Base-by-base conservation (phyloP, 2,329 filamentous ascomycete species). In the Rhexocercosporidium sp. region DNA sequence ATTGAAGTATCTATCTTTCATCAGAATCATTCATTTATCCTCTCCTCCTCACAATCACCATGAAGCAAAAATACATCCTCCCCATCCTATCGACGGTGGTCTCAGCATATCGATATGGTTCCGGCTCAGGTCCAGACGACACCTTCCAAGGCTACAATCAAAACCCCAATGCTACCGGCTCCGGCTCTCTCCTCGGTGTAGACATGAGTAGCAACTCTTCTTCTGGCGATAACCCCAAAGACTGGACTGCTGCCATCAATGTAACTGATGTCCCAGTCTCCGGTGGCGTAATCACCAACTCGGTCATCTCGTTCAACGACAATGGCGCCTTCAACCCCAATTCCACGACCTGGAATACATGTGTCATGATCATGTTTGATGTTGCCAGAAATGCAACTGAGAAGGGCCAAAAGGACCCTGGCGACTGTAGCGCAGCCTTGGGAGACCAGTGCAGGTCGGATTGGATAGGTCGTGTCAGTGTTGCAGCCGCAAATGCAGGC, bases 91-190 rank as follows among this genome's bases (percentile, higher is more conserved):
- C n/a, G n/a, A n/a, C n/a, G n/a, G n/a, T n/a, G n/a, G n/a, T n/a
- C n/a, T n/a, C n/a, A n/a, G n/a, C n/a, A n/a, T n/a, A n/a, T n/a
- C n/a, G n/a, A n/a, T n/a, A n/a, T n/a, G n/a, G n/a, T n/a, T n/a
- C n/a, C n/a, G n/a, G n/a, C n/a, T n/a, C n/a, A n/a, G n/a, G n/a
- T n/a, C n/a, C n/a, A n/a, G n/a, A 27, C 20, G 11, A 49, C 46
- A 49, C 41, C 3, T 16, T 46, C 41, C 59, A 46, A 61, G 9
- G 25, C 12, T 47, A 31, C 14, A 62, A 62, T 20, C 46, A 62
- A 41, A 29, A 51, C 46, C 59, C 44, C 25, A 53, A 62, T n/a
- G 59, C 59, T 4, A 62, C 59, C 18, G 59, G 59, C n/a, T 51
- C 59, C 11, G 59, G 53, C 46, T 51, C 31, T 11, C 14, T 62